Percentiles rank a stretch among this genome's conserved stretches.
phyloP scores from a whole-genome alignment of 139 green algal genomes.

The Tetradesmus lagerheimii region DNA sequence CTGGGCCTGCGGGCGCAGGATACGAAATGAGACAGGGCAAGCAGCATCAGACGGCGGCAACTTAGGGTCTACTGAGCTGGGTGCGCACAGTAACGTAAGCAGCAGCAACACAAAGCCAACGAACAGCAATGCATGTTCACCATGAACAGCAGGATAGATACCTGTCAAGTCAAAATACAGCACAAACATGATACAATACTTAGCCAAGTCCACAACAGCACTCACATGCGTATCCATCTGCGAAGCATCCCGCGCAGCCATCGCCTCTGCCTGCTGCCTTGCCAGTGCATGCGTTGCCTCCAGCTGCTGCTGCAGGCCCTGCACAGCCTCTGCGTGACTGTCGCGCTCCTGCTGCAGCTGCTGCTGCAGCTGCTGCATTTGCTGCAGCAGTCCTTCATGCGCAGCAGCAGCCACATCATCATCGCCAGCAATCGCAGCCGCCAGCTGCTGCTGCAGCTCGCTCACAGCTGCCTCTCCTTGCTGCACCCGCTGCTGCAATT shows the following conservation, averaged over 20 bases:
- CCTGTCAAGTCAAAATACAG: too few relatives aligned
- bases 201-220: too few relatives aligned
- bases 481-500: conserved; percentile 16
- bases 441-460: conserved; percentile 17
- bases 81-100: too few relatives aligned
- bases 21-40: too few relatives aligned
- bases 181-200: too few relatives aligned
- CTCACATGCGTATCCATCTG: neutral
- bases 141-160: too few relatives aligned
- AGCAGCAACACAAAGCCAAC: too few relatives aligned
- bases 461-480: neutral
- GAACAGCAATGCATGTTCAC: too few relatives aligned
- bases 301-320: conserved; percentile 13
- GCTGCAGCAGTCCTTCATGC: neutral
- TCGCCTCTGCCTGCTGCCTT: neutral
- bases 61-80: too few relatives aligned
- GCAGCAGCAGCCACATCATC: neutral
- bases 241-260: neutral
- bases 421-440: neutral
- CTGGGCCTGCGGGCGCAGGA: neutral
- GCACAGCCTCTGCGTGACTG: neutral
- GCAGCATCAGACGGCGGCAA: too few relatives aligned
- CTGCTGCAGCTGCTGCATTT: conserved; percentile 17
- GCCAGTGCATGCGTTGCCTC: neutral
- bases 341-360: conserved; percentile 1